Conservation (phyloP, 2,329 filamentous ascomycete species). For the Calonectria honghensis region DNA sequence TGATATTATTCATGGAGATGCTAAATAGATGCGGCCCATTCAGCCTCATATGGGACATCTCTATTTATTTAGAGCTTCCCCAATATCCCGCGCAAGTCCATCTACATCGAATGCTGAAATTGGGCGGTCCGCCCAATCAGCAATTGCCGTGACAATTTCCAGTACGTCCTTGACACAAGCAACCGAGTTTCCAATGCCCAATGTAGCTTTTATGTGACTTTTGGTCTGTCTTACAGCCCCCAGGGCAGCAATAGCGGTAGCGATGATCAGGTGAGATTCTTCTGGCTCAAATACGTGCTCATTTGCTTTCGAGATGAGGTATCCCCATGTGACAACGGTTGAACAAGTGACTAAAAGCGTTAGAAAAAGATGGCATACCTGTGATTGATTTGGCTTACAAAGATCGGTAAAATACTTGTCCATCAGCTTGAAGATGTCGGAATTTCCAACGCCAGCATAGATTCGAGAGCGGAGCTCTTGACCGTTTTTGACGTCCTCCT, state of each 20-base stretch:
- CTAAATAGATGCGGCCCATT: no score
- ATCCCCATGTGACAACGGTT: slow-evolving; percentile 41
- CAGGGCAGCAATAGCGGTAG: slow-evolving; percentile 5
- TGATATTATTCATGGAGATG: not conserved
- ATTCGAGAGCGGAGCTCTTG: slow-evolving; percentile 39
- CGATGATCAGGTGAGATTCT: slow-evolving; percentile 18
- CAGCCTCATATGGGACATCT: not conserved
- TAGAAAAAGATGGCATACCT: not conserved
- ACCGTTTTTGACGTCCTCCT: slow-evolving; percentile 37
- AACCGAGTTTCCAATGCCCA: slow-evolving; percentile 30
- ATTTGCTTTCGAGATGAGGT: slow-evolving; percentile 23
- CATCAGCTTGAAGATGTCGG: slow-evolving; percentile 44
- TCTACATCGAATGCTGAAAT: slow-evolving; percentile 6
- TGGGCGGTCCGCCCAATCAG: slow-evolving; percentile 2
- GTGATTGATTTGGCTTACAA: slow-evolving; percentile 25
- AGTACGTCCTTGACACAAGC: slow-evolving; percentile 5
- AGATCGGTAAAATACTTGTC: slow-evolving; percentile 45
- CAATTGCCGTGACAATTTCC: not conserved
- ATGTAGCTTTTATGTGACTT: slow-evolving; percentile 26
- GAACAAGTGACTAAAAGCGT: slow-evolving; percentile 40
- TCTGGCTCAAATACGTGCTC: slow-evolving; percentile 16
- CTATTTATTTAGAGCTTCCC: not conserved
- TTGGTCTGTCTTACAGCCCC: slow-evolving; percentile 22
- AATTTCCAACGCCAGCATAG: slow-evolving; percentile 44
- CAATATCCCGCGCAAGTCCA: not conserved